phyloP scores from a whole-genome alignment of 2,329 filamentous ascomycete species.

The Daldinia sp. region DNA sequence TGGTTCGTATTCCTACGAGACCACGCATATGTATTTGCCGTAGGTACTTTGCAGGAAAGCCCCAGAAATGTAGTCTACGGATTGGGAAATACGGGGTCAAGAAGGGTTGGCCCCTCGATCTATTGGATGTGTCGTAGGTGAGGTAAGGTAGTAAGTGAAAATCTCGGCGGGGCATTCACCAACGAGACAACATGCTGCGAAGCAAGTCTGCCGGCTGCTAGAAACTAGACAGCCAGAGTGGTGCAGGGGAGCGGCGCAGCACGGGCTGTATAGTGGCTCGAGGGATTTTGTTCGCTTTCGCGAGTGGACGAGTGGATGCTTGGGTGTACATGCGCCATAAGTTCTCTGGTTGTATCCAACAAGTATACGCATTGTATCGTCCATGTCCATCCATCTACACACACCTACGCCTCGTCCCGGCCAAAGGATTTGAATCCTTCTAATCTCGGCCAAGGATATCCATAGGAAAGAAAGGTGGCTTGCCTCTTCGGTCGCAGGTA shows the following conservation, averaged over 20 bases:
- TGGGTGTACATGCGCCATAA: conserved; percentile 7
- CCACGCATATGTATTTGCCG: neutral
- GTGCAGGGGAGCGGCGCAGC: conserved; percentile 33
- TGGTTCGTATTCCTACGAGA: conserved; percentile 13
- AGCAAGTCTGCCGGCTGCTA: conserved; percentile 15
- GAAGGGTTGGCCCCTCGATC: neutral
- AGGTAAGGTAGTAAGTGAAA: neutral
- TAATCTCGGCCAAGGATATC: conserved; percentile 1
- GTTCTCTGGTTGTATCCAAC: conserved; percentile 12
- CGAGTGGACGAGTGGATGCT: neutral
- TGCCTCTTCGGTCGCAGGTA: conserved; percentile 16
- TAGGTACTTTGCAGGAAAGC: neutral
- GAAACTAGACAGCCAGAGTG: neutral
- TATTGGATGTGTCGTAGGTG: neutral
- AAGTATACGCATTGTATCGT: conserved; percentile 16
- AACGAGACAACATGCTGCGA: neutral
- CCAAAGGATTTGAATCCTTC: conserved; percentile 26
- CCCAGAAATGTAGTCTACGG: neutral
- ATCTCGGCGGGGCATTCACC: conserved; percentile 3
- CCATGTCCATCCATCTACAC: neutral
- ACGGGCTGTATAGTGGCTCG: conserved; percentile 13
- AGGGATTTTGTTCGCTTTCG: conserved; percentile 26
- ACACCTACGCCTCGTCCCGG: neutral
- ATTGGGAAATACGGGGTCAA: neutral
- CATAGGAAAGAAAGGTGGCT: conserved; percentile 13